Conservation (phyloP, 1,284 basidiomycete genomes). For the Puccinia novopanici region DNA sequence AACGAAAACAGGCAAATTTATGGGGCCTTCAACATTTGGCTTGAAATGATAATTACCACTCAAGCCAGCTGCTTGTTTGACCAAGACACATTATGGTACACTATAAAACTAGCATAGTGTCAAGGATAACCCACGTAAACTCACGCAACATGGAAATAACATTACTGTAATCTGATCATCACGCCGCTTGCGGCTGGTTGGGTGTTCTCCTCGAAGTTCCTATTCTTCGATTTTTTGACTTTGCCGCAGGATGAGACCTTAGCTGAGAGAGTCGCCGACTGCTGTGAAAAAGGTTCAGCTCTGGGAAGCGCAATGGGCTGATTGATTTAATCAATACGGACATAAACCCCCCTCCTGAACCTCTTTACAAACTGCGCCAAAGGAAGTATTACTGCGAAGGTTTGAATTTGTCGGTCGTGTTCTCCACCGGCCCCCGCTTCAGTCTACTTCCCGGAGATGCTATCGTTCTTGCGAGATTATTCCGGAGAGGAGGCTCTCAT, state of each 20-base stretch:
- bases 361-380: not conserved
- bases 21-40: not conserved
- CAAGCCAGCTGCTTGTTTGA: not conserved
- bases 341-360: too few species aligned
- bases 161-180: not conserved
- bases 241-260: not conserved
- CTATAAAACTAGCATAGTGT: not conserved
- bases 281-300: not conserved
- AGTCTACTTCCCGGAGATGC: not conserved
- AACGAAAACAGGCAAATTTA: not conserved
- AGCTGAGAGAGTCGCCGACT: not conserved
- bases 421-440: not conserved
- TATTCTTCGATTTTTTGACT: not conserved
- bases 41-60: not conserved
- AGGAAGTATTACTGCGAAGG: not conserved
- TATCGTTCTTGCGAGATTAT: not conserved
- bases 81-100: not conserved
- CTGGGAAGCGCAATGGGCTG: not conserved
- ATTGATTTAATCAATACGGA: not conserved
- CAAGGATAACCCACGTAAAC: not conserved
- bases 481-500: not conserved
- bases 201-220: not conserved
- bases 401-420: not conserved
- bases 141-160: not conserved
- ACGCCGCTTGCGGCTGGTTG: not conserved